Base-by-base conservation (phyloP, 2,329 filamentous ascomycete species). In the Hypoxylon sp. region DNA sequence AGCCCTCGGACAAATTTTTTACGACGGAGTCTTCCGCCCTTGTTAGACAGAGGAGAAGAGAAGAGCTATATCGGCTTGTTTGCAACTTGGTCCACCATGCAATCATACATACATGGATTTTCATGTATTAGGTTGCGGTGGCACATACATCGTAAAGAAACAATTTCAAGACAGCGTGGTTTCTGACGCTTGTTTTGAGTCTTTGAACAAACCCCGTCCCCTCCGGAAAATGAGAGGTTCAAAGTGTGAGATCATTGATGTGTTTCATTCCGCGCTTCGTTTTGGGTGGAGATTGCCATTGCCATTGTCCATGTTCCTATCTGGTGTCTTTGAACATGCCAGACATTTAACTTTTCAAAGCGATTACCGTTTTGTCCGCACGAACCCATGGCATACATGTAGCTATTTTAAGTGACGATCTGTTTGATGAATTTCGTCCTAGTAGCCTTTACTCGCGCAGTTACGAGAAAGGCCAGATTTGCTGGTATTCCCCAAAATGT, bases 261-360 rank as follows among this genome's bases (percentile, higher is more conserved):
- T 66, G 68, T 61, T 68, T 71, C 61, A 68, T 68, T 68, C 61
- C 55, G 53, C 40, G 44, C 42, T 49, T 54, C 44, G 33, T 64
- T 68, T 59, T 42, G 11, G 42, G 54, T 64, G 68, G 64, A 60
- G 58, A 65, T 66, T 62, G 53, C 31, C 17, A 27, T 59, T 44
- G 46, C 46, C 31, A n/a, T 37, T 44, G 17, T 22, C 40, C 17
- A 44, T 20, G n/a, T 20, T n/a, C 6, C n/a, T 44, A 17, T 44
- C 2, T n/a, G 14, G 6, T 42, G 4, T 42, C 14, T 53, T 49
- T 49, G 1, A 53, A 42, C 48, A 44, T 49, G 50, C 50, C 42
- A 51, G 20, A 61, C 40, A 48, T 44, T 48, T 57, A 48, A 46
- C 53, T 51, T 48, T n/a, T 22, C 31, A 40, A 33, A 48, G 51